Base-by-base conservation (phyloP, 306 rosid genomes). In the Pterocarpus macrocarpus region DNA sequence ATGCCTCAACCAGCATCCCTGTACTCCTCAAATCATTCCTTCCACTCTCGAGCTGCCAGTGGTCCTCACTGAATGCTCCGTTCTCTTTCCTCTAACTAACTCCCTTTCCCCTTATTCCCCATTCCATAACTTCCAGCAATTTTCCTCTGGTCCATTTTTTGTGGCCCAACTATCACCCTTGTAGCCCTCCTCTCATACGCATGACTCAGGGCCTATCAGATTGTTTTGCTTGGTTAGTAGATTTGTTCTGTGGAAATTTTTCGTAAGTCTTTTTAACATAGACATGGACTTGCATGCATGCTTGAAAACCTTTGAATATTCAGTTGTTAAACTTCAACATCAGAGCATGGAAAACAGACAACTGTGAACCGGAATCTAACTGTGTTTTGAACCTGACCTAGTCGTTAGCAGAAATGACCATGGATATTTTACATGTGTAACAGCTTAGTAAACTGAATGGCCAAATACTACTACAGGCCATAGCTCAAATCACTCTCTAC, bases 281-380 rank as follows among this genome's bases (percentile, higher is more conserved):
- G 47, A 22, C 28, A 22, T 22, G 28, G 28, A 22, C 28, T 22
- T 22, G 7, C 14, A 33, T 39, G 44, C 64, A 80, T 71, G 78
- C 52, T 69, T 71, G 53, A 47, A 62, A 61, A 61, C 68, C 78
- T 71, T 62, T 55, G 73, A 61, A 71, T 49, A 62, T 49, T 61
- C 16, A 33, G 35, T 38, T 52, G 55, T 38, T 64, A 50, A 69
- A 52, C 34, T 36, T 17, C 38, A 64, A 76, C 64, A 41, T 43
- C 43, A 43, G 41, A 77, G 50, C 55, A 61, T 61, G 63, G n/a
- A 5, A 35, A 61, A 17, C 28, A 8, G 5, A 69, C 55, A 16
- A 67, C 9, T 43, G 4, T n/a, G 36, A 39, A 35, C 30, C 7
- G 35, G 47, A 67, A 67, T 17, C 53, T 9, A 43, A 16, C 35